Base-by-base conservation (phyloP, 2,329 filamentous ascomycete genomes). In the Fusarium setosum region DNA sequence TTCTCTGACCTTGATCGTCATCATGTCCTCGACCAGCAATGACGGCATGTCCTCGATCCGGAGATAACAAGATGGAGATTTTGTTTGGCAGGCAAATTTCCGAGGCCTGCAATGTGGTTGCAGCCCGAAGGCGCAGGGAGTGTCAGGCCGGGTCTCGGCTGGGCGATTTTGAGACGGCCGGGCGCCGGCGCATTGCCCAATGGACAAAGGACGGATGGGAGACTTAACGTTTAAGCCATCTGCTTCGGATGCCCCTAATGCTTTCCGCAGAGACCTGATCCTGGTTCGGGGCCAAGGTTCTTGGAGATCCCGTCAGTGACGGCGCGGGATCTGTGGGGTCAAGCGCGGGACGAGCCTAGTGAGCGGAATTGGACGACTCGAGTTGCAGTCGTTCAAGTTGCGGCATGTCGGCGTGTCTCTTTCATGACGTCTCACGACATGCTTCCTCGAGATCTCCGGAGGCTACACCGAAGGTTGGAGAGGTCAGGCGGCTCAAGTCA, bases 261-360 rank as follows among this genome's bases (percentile, higher is more conserved):
- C 35, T 47, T 52, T 29, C 61, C 48, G 47, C 35, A 44, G 51
- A 23, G 32, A 54, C 20, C 53, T 62, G 48, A 62, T 62, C 53
- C 61, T 44, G 37, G 52, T 35, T 47, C 52, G 40, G 52, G 32
- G 45, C 45, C 53, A 69, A 59, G 56, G 57, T 55, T 52, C 48
- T 53, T 44, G 45, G 56, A 70, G 68, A 71, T 69, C 60, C 59
- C 56, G 53, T 57, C 52, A 34, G 45, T 59, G 56, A 55, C 51
- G 59, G 59, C 53, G 58, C 61, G 64, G 61, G 70, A 70, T 68
- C 61, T 45, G 67, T 64, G 70, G 70, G 53, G 66, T 61, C 55
- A 54, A 64, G 51, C 54, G 67, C 70, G 70, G 70, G 66, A 72
- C 70, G 70, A 61, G 67, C 70, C 70, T 72, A 72, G 70, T 50